Base-by-base conservation (phyloP, 306 rosid genomes). In the Ochetophila trinervis region DNA sequence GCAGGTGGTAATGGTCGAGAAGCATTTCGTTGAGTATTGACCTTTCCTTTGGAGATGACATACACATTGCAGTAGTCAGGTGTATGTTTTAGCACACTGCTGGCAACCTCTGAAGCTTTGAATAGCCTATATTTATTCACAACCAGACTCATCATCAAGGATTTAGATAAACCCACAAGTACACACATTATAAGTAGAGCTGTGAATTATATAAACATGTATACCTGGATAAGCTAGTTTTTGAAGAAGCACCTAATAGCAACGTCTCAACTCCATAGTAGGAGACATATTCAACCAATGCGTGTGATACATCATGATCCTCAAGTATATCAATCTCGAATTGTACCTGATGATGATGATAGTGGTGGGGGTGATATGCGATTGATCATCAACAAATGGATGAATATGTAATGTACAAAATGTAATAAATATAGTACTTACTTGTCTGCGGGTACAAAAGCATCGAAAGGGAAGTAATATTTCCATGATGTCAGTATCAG, bases 231-330 rank as follows among this genome's bases (percentile, higher is more conserved):
- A 82, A 47, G 22, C 76, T 70, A 67, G 12, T 66, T 68, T 32
- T 78, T 53, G 76, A 67, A 18, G 77, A 70, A n/a, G 81, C 57
- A 30, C 83, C 86, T 10, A 74, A 64, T 48, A 78, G 5, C 48
- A 78, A 59, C 23, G 50, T 74, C 55, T 55, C 57, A 58, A 78
- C 32, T 45, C 78, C 63, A 42, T 54, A 62, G 63, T 45, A 59
- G 48, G 68, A 47, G 36, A 72, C 60, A 58, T 67, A 74, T 16
- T 74, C 72, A 37, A 48, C 40, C 23, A 82, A 68, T 9, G 80
- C 76, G 54, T 50, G 60, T 36, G 71, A 80, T 34, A 78, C 80
- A 58, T 78, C 78, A 2, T 48, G 51, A 65, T 71, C 80, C 36
- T 82, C 34, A 16, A 78, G 70, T 19, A 78, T 23, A 9, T 66